Percentiles rank a stretch among this genome's conserved stretches.
These are phyloP conservation scores for Lepidopterella palustris DNA, from an alignment of 495 filamentous ascomycete species.

Conservation along the genomic window DNA sequence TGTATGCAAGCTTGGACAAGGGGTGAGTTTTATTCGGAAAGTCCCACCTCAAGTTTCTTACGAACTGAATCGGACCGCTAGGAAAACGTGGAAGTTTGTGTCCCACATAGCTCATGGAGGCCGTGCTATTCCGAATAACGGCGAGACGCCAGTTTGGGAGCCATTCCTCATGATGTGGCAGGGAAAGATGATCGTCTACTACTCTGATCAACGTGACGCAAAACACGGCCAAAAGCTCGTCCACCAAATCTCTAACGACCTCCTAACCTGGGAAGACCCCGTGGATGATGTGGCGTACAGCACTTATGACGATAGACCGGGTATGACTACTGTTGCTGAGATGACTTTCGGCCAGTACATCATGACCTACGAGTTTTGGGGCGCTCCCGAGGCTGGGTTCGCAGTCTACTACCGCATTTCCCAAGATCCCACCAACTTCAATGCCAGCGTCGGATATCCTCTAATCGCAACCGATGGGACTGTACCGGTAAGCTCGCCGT, in stretches of 20 bases:
- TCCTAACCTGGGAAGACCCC: conserved; percentile 50
- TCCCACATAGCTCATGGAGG: conserved; percentile 60
- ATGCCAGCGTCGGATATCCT: conserved; percentile 36
- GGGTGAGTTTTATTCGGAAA: conserved; percentile 37
- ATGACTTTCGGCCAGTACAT: conserved; percentile 58
- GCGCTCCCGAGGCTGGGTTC: conserved; percentile 45
- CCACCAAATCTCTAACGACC: conserved; percentile 53
- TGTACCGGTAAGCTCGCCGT: conserved; percentile 43
- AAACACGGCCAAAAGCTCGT: conserved; percentile 59
- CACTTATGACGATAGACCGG: conserved; percentile 56
- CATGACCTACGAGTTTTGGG: conserved; percentile 58
- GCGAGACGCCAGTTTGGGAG: conserved; percentile 63
- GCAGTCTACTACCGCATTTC: conserved; percentile 54
- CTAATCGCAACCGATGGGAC: conserved; percentile 45
- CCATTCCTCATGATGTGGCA: conserved; percentile 55
- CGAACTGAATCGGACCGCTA: too few relatives aligned
- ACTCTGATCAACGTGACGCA: conserved; percentile 61
- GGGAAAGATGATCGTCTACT: conserved; percentile 55
- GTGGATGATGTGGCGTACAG: conserved; percentile 57
- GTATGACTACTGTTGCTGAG: conserved; percentile 57
- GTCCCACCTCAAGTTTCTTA: too few relatives aligned
- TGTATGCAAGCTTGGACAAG: conserved; percentile 56
- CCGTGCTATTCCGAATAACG: conserved; percentile 53
- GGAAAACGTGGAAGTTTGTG: conserved; percentile 57
- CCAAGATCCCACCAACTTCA: conserved; percentile 49